These are phyloP conservation scores for Boletus reticuloceps DNA, from an alignment of 768 basidiomycete species.

Conservation along the genomic window DNA sequence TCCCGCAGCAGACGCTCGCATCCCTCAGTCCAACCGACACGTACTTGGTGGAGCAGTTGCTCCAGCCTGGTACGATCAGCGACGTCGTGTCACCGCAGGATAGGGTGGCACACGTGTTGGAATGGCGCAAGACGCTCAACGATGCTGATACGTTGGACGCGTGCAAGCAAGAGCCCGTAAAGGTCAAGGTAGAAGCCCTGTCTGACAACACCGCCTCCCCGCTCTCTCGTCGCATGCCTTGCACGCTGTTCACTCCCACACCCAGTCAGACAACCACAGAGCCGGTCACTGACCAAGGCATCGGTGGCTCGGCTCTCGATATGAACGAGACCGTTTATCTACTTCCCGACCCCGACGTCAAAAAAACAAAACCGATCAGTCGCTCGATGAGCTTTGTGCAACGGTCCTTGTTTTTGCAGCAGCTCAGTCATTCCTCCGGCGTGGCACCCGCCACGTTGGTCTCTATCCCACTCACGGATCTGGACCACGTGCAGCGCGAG, in stretches of 20 bases:
- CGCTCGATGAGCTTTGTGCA: conserved; percentile 53
- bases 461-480: conserved; percentile 44
- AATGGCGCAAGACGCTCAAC: conserved; percentile 34
- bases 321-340: conserved; percentile 29
- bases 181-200: neutral
- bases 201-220: neutral
- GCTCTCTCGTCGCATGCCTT: conserved; percentile 50
- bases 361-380: conserved; percentile 31
- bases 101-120: conserved; percentile 26
- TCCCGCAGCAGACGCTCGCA: conserved; percentile 41
- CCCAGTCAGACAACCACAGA: conserved; percentile 31
- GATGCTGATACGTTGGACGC: conserved; percentile 31
- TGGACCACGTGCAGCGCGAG: conserved; percentile 37
- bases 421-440: conserved; percentile 36
- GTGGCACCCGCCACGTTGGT: conserved; percentile 47
- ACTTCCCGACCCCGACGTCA: conserved; percentile 12
- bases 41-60: conserved; percentile 44
- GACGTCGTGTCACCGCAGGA: conserved; percentile 23
- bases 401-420: conserved; percentile 48
- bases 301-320: conserved; percentile 20
- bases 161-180: conserved; percentile 30
- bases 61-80: conserved; percentile 42
- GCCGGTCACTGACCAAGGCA: conserved; percentile 33
- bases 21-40: conserved; percentile 50
- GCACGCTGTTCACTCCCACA: conserved; percentile 51